Evolutionary conservation across 805 yeast genomes (phyloP), one percentile per base, ranked within the genome.

Genomic region (Grigorovia jiainica): DNA sequence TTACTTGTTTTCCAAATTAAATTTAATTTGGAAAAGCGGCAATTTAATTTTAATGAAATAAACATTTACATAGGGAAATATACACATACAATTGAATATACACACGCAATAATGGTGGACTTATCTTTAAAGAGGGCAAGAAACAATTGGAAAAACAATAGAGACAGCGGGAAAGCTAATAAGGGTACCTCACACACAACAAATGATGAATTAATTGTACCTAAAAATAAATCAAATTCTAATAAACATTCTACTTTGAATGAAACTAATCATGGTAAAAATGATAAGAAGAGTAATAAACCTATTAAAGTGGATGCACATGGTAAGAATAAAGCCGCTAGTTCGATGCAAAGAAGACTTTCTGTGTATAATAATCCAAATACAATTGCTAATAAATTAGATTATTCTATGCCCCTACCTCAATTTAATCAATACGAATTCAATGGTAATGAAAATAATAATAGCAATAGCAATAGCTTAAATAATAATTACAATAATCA

Each of bases 271-370:
- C 13, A 18, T 11, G 16, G 21, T 11, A 8, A 34, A 7, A 25
- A 13, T 13, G 13, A 25, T n/a, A 19, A 34, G 15, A 21, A 6
- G 7, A 40, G 42, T 31, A 24, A 36, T 18, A 41, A 51, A 30
- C 39, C 66, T 19, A 71, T 69, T 1, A 54, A 56, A 13, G 60
- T 66, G 20, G 58, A 57, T 42, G 54, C 60, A 20, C 55, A 55
- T 38, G 66, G 61, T 34, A 60, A 63, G 44, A 66, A 58, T 25
- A 66, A 63, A 48, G 62, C 66, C 44, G 70, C 67, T 1, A 55
- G 63, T 13, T 56, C 67, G 17, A 67, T 68, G 66, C 70, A 70
- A 41, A 53, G 75, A 40, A 53, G 75, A 43, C 57, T 71, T 45
- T 70, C 75, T 3, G 60, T 71, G 25, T 70, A 66, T 42, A 52